These are phyloP conservation scores for Neurospora discreta DNA, from an alignment of 495 filamentous ascomycete genomes.

Conservation along the genomic window DNA sequence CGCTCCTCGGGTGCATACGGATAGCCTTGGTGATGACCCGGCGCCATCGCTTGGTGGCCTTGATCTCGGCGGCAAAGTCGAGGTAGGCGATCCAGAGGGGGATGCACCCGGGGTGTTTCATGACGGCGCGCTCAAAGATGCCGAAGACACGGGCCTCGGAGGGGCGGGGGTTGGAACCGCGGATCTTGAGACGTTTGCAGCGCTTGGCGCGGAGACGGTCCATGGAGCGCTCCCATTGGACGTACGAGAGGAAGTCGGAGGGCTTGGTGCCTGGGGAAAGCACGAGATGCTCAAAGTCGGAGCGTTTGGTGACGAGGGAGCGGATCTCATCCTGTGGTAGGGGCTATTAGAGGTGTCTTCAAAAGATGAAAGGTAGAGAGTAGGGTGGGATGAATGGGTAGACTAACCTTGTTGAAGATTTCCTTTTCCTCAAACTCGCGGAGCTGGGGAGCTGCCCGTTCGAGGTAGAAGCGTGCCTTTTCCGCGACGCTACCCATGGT, in stretches of 20 bases:
- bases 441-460: conserved; percentile 82
- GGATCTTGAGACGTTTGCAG: conserved; percentile 66
- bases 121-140: conserved; percentile 77
- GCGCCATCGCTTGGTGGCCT: conserved; percentile 68
- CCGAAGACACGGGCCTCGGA: conserved; percentile 77
- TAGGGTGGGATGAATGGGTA: background rate
- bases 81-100: conserved; percentile 90
- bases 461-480: conserved; percentile 89
- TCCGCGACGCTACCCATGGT: conserved; percentile 76
- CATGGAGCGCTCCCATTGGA: conserved; percentile 83
- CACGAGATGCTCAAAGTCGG: conserved; percentile 85
- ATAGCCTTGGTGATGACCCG: conserved; percentile 67
- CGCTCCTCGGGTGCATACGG: conserved; percentile 72
- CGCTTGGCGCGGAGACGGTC: conserved; percentile 73
- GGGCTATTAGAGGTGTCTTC: conserved; percentile 1
- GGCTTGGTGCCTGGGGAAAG: conserved; percentile 67
- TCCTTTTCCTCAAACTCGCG: conserved; percentile 80
- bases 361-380: background rate
- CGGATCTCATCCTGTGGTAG: conserved; percentile 64
- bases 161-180: conserved; percentile 43
- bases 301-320: conserved; percentile 76
- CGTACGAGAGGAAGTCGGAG: conserved; percentile 74
- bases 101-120: conserved; percentile 72
- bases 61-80: conserved; percentile 63
- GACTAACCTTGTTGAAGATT: conserved; percentile 64